phyloP scores from a whole-genome alignment of 2,329 filamentous ascomycete species.

The Tolypocladium endophyticum region DNA sequence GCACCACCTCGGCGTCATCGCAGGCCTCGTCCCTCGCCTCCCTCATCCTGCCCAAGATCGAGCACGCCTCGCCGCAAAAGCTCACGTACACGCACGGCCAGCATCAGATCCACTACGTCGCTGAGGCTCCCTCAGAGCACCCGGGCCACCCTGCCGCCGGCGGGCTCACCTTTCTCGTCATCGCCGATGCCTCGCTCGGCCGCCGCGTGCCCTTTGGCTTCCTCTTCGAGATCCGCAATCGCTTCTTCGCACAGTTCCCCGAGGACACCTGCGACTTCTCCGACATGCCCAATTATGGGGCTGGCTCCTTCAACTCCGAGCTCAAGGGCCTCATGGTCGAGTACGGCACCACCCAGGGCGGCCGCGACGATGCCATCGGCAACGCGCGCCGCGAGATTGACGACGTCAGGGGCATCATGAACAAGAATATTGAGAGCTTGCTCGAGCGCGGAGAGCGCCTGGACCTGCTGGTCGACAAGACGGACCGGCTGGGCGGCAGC shows the following conservation, averaged over 20 bases:
- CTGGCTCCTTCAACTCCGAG: slow-evolving; percentile 73
- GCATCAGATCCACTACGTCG: slow-evolving; percentile 92
- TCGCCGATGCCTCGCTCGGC: slow-evolving; percentile 71
- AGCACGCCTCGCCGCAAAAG: slow-evolving; percentile 70
- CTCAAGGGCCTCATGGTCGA: slow-evolving; percentile 71
- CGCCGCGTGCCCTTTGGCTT: slow-evolving; percentile 89
- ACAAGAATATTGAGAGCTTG: slow-evolving; percentile 83
- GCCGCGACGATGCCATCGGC: slow-evolving; percentile 69
- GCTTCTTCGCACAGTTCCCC: slow-evolving; percentile 66
- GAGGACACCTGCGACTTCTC: slow-evolving; percentile 56
- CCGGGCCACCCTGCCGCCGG: slow-evolving; percentile 51
- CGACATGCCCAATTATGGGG: slow-evolving; percentile 78
- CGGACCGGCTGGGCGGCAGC: slow-evolving; percentile 78
- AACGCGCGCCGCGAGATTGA: slow-evolving; percentile 87
- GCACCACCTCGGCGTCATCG: slow-evolving; percentile 75
- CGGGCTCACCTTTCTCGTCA: slow-evolving; percentile 83
- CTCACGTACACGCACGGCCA: slow-evolving; percentile 88
- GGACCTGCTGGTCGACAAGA: slow-evolving; percentile 92
- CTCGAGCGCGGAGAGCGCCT: slow-evolving; percentile 87
- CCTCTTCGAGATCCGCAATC: slow-evolving; percentile 80
- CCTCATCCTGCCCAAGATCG: slow-evolving; percentile 90
- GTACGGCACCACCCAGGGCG: slow-evolving; percentile 67
- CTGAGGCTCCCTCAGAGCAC: slow-evolving; percentile 65
- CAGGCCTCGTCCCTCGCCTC: slow-evolving; percentile 81
- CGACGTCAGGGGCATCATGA: slow-evolving; percentile 87